Percentiles rank a stretch among this genome's conserved stretches.
Evolutionary conservation across 1,284 basidiomycete genomes (phyloP).

Genomic region (Veloporphyrellus conicus): DNA sequence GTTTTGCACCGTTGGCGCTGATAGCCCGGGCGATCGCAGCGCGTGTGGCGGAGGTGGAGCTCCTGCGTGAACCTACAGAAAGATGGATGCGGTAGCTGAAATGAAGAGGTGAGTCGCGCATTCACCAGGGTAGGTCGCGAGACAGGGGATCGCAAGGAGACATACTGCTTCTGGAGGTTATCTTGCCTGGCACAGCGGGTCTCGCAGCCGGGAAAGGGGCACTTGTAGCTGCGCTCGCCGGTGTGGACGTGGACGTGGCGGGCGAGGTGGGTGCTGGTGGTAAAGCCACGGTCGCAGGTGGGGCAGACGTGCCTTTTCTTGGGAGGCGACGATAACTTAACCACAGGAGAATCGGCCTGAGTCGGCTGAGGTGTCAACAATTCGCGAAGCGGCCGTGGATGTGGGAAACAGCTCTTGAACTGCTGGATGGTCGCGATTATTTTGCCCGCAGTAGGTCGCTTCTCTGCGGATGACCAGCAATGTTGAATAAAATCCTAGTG

Average conservation of each 20-base stretch:
- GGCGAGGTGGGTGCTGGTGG: constrained; percentile 79
- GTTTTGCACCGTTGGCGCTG: constrained; percentile 28
- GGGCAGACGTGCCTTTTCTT: constrained; percentile 64
- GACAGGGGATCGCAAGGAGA: background rate
- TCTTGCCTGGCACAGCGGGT: constrained; percentile 77
- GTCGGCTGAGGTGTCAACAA: background rate
- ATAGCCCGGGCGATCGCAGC: constrained; percentile 46
- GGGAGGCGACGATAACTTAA: constrained; percentile 1
- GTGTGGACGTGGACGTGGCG: constrained; percentile 80
- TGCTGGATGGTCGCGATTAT: background rate
- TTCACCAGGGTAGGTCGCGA: constrained; percentile 10
- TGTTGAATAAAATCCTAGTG: background rate
- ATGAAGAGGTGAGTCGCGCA: constrained; percentile 16
- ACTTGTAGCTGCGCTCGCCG: constrained; percentile 76
- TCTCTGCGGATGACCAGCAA: background rate
- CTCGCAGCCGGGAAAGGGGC: constrained; percentile 78
- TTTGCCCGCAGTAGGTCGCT: background rate
- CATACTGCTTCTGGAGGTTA: constrained; percentile 80
- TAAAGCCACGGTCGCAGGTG: constrained; percentile 70
- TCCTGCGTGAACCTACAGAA: constrained; percentile 64
- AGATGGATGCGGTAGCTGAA: constrained; percentile 67
- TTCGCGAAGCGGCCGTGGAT: background rate
- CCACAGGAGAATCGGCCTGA: background rate
- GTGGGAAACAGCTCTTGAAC: background rate
- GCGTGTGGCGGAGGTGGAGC: constrained; percentile 48